Evolutionary conservation across 2,329 filamentous ascomycete genomes (phyloP).

Genomic region (Pleoardoris graminearum): DNA sequence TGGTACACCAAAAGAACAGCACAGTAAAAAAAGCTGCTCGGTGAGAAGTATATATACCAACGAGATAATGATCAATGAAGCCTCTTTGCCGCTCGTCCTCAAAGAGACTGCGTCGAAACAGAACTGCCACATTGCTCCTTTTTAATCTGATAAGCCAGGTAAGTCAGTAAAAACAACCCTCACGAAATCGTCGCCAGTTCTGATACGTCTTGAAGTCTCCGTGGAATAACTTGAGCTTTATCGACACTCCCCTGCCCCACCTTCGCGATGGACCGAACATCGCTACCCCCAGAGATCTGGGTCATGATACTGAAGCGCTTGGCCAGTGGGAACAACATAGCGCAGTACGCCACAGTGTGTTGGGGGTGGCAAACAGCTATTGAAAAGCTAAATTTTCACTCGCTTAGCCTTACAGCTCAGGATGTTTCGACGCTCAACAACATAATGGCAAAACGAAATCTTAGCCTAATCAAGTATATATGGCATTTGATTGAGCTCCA

Average conservation of each 20-base stretch:
- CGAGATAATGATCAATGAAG: constrained; percentile 4
- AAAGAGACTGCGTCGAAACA: constrained; percentile 9
- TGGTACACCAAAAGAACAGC: constrained; percentile 3
- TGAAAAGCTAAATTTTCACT: constrained; percentile 10
- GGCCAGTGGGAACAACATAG: constrained; percentile 7
- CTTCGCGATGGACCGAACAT: constrained; percentile 4
- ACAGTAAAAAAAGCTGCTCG: constrained; percentile 7
- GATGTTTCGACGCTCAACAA: constrained; percentile 4
- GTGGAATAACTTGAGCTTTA: constrained; percentile 8
- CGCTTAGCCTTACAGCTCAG: constrained; percentile 8
- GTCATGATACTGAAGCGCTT: constrained; percentile 8
- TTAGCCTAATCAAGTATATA: constrained; percentile 11
- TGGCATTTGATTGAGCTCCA: constrained; percentile 13
- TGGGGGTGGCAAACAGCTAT: constrained; percentile 14
- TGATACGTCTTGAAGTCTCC: constrained; percentile 7
- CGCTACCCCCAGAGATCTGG: constrained; percentile 7
- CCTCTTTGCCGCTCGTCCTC: constrained; percentile 5
- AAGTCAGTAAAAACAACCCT: constrained; percentile 9
- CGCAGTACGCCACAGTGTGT: constrained; percentile 14
- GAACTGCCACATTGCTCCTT: constrained; percentile 4
- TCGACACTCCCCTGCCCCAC: constrained; percentile 3
- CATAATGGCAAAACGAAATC: constrained; percentile 5
- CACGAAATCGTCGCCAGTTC: constrained; percentile 7
- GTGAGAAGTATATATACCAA: constrained; percentile 10
- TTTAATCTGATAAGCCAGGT: constrained; percentile 7